Conservation (phyloP, 768 basidiomycete species). For the Leucocoprinus birnbaumii region DNA sequence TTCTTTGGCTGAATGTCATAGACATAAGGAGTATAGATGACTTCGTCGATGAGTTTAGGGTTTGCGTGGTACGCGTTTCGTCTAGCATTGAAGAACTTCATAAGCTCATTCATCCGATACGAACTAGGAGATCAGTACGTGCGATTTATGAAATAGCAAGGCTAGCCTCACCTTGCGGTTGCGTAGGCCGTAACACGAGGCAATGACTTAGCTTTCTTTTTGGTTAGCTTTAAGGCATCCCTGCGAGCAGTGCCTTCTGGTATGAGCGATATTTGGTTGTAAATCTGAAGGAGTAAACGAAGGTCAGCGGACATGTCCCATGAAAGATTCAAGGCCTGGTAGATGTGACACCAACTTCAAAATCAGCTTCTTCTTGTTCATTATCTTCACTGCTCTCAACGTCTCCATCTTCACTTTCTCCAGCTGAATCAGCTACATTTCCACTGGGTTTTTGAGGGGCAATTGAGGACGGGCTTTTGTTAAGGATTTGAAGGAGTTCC, state of each 20-base stretch:
- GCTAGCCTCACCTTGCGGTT: conserved; percentile 66
- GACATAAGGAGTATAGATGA: conserved; percentile 89
- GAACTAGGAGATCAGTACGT: conserved; percentile 52
- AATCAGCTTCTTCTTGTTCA: conserved; percentile 43
- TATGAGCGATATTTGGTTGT: conserved; percentile 90
- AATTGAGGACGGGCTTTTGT: conserved; percentile 19
- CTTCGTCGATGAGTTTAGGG: conserved; percentile 86
- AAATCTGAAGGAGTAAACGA: conserved; percentile 51
- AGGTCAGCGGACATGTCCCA: background rate
- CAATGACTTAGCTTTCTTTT: conserved; percentile 90
- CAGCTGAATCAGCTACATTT: conserved; percentile 17
- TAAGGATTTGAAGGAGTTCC: conserved; percentile 42
- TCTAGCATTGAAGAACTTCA: conserved; percentile 88
- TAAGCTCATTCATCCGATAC: conserved; percentile 82
- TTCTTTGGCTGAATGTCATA: conserved; percentile 54
- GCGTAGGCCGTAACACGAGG: conserved; percentile 97
- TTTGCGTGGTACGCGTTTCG: conserved; percentile 81
- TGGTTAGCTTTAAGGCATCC: conserved; percentile 87
- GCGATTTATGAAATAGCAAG: background rate
- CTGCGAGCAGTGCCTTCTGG: conserved; percentile 91
- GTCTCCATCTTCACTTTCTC: conserved; percentile 74
- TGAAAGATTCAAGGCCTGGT: background rate
- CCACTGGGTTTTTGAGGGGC: conserved; percentile 32
- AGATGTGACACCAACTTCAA: conserved; percentile 45
- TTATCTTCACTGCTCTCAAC: conserved; percentile 60